Evolutionary conservation across 371 early-diverging fungal species (phyloP).

Genomic region (Mortierella polycephala): DNA sequence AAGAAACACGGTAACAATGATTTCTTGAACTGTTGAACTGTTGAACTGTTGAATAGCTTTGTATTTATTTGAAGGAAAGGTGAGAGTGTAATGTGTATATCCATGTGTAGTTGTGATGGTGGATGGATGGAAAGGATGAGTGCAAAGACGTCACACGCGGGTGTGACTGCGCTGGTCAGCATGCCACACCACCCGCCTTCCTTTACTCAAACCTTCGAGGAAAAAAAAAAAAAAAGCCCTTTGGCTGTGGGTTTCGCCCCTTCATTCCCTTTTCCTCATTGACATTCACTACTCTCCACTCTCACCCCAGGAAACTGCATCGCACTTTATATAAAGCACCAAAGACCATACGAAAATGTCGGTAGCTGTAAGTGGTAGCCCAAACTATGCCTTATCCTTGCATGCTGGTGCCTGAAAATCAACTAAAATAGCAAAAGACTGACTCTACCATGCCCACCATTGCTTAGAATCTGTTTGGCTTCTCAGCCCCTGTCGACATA

Average conservation of each 20-base stretch:
- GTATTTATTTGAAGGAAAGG: too few relatives aligned
- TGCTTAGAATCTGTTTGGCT: conserved; percentile 81
- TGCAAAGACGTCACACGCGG: not conserved
- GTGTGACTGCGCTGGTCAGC: conserved; percentile 6
- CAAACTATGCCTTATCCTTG: too few relatives aligned
- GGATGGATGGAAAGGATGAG: not conserved
- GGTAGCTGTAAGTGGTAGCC: conserved; percentile 67
- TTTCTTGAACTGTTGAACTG: too few relatives aligned
- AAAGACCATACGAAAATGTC: conserved; percentile 72
- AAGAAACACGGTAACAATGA: too few relatives aligned
- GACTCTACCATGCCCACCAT: not conserved
- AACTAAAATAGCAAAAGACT: not conserved
- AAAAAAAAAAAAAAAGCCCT: not conserved
- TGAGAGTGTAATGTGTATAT: too few relatives aligned
- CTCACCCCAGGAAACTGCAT: too few relatives aligned
- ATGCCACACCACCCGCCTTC: not conserved
- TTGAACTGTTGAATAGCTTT: too few relatives aligned
- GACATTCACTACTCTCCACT: not conserved
- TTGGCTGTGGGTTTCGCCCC: not conserved
- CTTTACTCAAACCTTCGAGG: not conserved
- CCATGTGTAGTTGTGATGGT: not conserved
- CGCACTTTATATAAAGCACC: too few relatives aligned
- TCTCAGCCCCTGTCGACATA: conserved; percentile 89
- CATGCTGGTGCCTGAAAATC: too few relatives aligned
- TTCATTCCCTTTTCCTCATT: conserved; percentile 2